Conservation (phyloP, 2,329 filamentous ascomycete genomes). For the Penicillium sp. region DNA sequence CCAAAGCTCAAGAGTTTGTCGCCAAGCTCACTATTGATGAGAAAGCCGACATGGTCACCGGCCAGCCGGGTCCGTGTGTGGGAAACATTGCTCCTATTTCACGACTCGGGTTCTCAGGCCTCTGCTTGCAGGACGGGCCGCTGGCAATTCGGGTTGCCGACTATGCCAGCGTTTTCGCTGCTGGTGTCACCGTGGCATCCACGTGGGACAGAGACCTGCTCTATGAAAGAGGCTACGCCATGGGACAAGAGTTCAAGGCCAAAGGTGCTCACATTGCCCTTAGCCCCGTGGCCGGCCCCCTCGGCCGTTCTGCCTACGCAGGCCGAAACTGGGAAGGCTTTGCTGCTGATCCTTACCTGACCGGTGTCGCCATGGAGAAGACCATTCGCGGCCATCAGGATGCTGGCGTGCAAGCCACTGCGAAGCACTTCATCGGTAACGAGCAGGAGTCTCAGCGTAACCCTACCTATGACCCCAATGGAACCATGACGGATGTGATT, state of each 20-base stretch:
- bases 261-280: constrained; percentile 43
- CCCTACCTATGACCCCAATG: constrained; percentile 34
- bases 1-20: constrained; percentile 14
- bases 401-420: constrained; percentile 39
- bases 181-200: constrained; percentile 68
- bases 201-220: constrained; percentile 57
- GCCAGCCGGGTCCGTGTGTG: constrained; percentile 29
- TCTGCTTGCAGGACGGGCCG: constrained; percentile 32
- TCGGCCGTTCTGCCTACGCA: constrained; percentile 41
- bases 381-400: constrained; percentile 45
- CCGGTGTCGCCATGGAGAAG: constrained; percentile 38
- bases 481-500: constrained; percentile 17
- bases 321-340: constrained; percentile 49
- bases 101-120: constrained; percentile 28
- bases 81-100: constrained; percentile 33
- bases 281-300: constrained; percentile 41
- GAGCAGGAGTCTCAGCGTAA: constrained; percentile 39
- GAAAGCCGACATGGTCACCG: constrained; percentile 29
- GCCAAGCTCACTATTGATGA: constrained; percentile 23
- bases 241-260: constrained; percentile 51
- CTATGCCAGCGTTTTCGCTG: constrained; percentile 69
- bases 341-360: constrained; percentile 40
- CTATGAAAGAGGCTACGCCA: constrained; percentile 51
- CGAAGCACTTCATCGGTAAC: constrained; percentile 18
- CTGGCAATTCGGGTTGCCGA: constrained; percentile 64